These are phyloP conservation scores for Saturnispora saitoi DNA, from an alignment of 805 yeast genomes.

Conservation along the genomic window DNA sequence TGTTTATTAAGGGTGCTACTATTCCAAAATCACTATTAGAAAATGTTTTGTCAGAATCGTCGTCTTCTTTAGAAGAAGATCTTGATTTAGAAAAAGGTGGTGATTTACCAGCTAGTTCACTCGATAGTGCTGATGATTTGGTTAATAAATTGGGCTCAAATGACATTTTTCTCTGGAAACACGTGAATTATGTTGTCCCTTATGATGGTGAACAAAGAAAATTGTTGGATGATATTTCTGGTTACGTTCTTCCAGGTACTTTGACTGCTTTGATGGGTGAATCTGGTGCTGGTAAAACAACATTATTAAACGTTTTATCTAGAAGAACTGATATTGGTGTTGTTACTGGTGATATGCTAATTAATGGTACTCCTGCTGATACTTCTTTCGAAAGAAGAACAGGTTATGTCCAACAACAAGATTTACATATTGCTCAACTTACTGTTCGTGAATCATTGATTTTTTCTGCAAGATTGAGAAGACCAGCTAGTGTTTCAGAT, in stretches of 20 bases:
- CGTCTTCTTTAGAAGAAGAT: background rate
- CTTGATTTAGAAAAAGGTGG: conserved; percentile 13
- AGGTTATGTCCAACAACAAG: conserved; percentile 52
- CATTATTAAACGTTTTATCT: conserved; percentile 45
- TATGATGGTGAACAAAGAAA: conserved; percentile 34
- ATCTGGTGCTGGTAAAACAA: conserved; percentile 60
- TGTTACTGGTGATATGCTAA: conserved; percentile 51
- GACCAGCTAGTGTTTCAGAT: conserved; percentile 35
- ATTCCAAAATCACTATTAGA: conserved; percentile 23
- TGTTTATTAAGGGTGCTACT: conserved; percentile 22
- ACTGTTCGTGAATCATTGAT: conserved; percentile 43
- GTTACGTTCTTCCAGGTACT: conserved; percentile 44
- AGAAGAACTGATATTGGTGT: conserved; percentile 45
- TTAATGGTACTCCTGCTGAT: conserved; percentile 43
- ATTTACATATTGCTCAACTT: conserved; percentile 39
- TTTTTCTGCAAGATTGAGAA: conserved; percentile 42
- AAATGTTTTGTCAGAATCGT: conserved; percentile 18
- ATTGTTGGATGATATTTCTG: conserved; percentile 37
- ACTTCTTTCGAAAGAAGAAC: conserved; percentile 44
- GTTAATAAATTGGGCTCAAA: conserved; percentile 35
- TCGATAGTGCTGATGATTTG: conserved; percentile 37
- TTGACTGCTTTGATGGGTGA: conserved; percentile 58
- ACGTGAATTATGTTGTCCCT: conserved; percentile 50
- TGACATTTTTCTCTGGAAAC: conserved; percentile 57
- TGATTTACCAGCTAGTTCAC: conserved; percentile 27